phyloP scores from a whole-genome alignment of 2,329 filamentous ascomycete species.

The Clarireedia paspali region DNA sequence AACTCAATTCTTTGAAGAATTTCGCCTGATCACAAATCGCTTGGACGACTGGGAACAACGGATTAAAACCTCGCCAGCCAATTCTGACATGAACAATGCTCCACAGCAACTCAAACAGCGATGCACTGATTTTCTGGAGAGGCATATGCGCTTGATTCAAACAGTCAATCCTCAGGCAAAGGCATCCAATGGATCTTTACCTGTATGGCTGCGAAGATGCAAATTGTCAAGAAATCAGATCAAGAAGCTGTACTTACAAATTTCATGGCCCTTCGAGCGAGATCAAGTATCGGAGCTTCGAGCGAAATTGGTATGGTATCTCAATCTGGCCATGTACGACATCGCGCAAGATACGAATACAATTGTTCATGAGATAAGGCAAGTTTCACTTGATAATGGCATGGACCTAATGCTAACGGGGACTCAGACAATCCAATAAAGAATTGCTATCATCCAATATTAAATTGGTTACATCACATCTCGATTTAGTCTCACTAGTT shows the following conservation, averaged over 20 bases:
- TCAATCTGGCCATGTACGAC: conserved; percentile 13
- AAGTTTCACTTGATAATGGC: not conserved
- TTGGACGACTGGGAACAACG: conserved; percentile 18
- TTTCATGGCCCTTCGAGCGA: conserved; percentile 17
- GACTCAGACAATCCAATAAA: not conserved
- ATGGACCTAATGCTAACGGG: not conserved
- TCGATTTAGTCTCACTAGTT: conserved; percentile 19
- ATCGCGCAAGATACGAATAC: conserved; percentile 13
- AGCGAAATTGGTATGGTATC: conserved; percentile 17
- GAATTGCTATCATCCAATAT: conserved; percentile 11
- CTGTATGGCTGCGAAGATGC: conserved; percentile 14
- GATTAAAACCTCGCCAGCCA: conserved; percentile 4
- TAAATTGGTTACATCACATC: conserved; percentile 16
- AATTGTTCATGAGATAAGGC: conserved; percentile 14
- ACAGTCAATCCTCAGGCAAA: conserved; percentile 15
- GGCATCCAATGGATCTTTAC: conserved; percentile 2
- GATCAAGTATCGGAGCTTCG: conserved; percentile 14
- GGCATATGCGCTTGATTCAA: conserved; percentile 18
- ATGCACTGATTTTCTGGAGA: conserved; percentile 16
- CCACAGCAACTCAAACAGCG: conserved; percentile 14
- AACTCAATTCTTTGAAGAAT: conserved; percentile 19
- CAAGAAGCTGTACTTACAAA: conserved; percentile 13
- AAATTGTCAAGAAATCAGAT: conserved; percentile 14
- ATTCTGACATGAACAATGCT: conserved; percentile 6
- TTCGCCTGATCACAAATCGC: conserved; percentile 13